phyloP scores from a whole-genome alignment of 2,329 filamentous ascomycete genomes.

The Fusarium concolor region DNA sequence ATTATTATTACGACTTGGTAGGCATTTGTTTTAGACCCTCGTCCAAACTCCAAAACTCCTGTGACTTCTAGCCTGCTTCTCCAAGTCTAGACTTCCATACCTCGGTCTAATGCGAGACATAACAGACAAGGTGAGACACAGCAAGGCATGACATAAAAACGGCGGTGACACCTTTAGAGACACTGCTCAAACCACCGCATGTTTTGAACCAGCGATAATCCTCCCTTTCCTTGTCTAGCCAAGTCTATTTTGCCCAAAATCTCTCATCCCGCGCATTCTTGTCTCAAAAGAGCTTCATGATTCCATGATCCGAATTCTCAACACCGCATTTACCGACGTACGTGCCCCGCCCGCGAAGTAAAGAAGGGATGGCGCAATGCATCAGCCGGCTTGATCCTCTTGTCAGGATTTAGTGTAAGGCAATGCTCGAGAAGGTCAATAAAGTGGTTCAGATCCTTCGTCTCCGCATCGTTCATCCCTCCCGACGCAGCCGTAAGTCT shows the following conservation, averaged over 20 bases:
- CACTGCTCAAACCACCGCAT: slow-evolving; percentile 24
- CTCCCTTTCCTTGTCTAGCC: slow-evolving; percentile 35
- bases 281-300: slow-evolving; percentile 23
- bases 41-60: slow-evolving; percentile 21
- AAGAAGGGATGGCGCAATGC: slow-evolving; percentile 93
- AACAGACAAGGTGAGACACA: slow-evolving; percentile 30
- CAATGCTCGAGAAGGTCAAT: slow-evolving; percentile 90
- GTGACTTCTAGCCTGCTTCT: slow-evolving; percentile 24
- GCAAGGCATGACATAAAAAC: slow-evolving; percentile 34
- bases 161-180: slow-evolving; percentile 32
- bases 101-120: slow-evolving; percentile 23
- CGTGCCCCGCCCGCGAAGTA: slow-evolving; percentile 51
- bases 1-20: slow-evolving; percentile 5
- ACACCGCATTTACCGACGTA: slow-evolving; percentile 38
- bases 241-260: slow-evolving; percentile 16
- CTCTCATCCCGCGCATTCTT: slow-evolving; percentile 9
- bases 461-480: slow-evolving; percentile 78
- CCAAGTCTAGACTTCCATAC: slow-evolving; percentile 10
- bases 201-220: slow-evolving; percentile 18
- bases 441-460: slow-evolving; percentile 84
- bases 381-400: slow-evolving; percentile 86
- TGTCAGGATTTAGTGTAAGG: slow-evolving; percentile 89
- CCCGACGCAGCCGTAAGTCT: slow-evolving; percentile 79
- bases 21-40: slow-evolving; percentile 18
- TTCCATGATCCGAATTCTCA: slow-evolving; percentile 11